These are phyloP conservation scores for Rosa multiflora DNA, from an alignment of 306 rosid genomes.

Conservation along the genomic window DNA sequence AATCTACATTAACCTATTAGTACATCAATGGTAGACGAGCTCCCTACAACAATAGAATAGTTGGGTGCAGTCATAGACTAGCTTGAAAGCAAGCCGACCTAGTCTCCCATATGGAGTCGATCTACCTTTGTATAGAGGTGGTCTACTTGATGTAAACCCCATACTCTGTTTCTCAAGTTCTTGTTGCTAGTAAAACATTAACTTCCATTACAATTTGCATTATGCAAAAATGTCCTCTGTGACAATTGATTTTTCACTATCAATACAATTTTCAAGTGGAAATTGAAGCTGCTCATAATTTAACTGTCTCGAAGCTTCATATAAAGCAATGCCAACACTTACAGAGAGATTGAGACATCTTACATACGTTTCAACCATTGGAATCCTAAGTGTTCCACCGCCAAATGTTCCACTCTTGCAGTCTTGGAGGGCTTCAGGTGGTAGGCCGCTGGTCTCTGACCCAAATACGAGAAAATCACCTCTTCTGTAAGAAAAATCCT, in stretches of 20 bases:
- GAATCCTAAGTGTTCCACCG: constrained; percentile 74
- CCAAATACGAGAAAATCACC: constrained; percentile 93
- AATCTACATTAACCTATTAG: not conserved
- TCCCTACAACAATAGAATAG: not conserved
- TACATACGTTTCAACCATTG: constrained; percentile 91
- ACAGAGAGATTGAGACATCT: constrained; percentile 93
- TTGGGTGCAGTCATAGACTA: not conserved
- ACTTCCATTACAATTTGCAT: constrained; percentile 5
- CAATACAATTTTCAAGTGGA: constrained; percentile 39
- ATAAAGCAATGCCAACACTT: constrained; percentile 86
- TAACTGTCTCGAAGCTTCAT: constrained; percentile 91
- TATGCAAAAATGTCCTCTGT: constrained; percentile 79
- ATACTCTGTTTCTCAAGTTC: not conserved
- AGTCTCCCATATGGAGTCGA: not conserved
- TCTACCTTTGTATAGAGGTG: not conserved
- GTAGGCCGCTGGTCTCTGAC: constrained; percentile 78
- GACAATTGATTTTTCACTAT: constrained; percentile 47
- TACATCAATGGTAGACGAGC: not conserved
- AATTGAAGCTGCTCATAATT: constrained; percentile 66
- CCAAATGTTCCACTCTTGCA: constrained; percentile 75
- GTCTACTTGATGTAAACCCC: not conserved
- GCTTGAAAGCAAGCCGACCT: not conserved
- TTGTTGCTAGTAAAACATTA: not conserved
- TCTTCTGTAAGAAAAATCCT: constrained; percentile 79
- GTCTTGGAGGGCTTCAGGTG: constrained; percentile 71